Evolutionary conservation across 768 basidiomycete genomes (phyloP).

Genomic region (Lactifluus echinatus): DNA sequence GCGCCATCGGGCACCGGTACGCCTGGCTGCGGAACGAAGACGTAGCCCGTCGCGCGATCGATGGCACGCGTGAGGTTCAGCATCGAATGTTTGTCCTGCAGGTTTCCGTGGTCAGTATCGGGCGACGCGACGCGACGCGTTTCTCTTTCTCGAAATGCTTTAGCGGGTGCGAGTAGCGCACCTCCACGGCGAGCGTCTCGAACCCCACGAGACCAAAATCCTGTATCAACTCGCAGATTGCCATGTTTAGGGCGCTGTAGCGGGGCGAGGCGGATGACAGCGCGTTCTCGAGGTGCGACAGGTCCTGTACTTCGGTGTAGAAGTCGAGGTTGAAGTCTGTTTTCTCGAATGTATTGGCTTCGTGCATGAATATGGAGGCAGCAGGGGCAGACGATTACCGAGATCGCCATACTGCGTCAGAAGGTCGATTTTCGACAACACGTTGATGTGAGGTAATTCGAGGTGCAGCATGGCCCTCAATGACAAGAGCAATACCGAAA

Average conservation of each 20-base stretch:
- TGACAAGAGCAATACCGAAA: constrained; percentile 85
- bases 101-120: not conserved
- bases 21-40: constrained; percentile 59
- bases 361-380: not conserved
- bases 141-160: too few relatives aligned
- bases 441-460: constrained; percentile 96
- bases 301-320: constrained; percentile 96
- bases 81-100: constrained; percentile 92
- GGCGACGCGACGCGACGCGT: not conserved
- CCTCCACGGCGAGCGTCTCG: constrained; percentile 95
- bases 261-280: constrained; percentile 59
- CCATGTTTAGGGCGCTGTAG: constrained; percentile 75
- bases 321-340: constrained; percentile 95
- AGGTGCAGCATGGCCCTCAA: constrained; percentile 97
- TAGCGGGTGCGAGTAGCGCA: too few relatives aligned
- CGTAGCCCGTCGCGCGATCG: constrained; percentile 88
- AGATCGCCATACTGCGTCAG: constrained; percentile 84
- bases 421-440: constrained; percentile 93
- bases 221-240: constrained; percentile 87
- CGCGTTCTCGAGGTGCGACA: constrained; percentile 75
- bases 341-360: not conserved
- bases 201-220: constrained; percentile 91
- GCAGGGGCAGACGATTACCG: constrained; percentile 38
- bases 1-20: constrained; percentile 28
- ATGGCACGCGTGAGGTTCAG: constrained; percentile 73